phyloP scores from a whole-genome alignment of 192 early-diverging fungal species.

The Coemansia sp. region DNA sequence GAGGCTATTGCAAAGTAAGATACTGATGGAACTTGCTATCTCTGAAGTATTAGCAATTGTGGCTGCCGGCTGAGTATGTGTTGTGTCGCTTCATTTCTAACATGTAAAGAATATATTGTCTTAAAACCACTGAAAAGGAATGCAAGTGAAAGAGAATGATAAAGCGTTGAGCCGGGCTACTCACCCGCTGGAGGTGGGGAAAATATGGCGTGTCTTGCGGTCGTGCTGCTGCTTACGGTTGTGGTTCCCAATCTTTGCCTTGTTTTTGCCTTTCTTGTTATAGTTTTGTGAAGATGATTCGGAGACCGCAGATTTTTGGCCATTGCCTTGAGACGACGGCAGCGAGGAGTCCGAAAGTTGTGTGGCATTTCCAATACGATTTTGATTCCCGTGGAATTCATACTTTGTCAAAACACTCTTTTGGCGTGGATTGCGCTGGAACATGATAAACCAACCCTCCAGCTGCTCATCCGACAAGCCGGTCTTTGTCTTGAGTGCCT shows the following conservation, averaged over 20 bases:
- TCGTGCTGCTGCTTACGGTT: conserved; percentile 72
- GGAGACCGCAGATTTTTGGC: not conserved
- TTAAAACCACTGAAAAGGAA: too few species aligned
- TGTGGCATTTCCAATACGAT: conserved; percentile 3
- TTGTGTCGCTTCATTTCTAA: not conserved
- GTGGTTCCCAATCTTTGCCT: conserved; percentile 70
- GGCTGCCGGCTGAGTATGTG: too few species aligned
- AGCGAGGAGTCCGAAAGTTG: not conserved
- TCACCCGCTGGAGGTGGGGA: not conserved
- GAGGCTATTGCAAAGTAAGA: conserved; percentile 11
- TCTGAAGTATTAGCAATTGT: too few species aligned
- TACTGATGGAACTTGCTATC: too few species aligned
- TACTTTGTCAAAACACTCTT: conserved; percentile 62
- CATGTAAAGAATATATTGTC: not conserved
- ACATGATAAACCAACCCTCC: conserved; percentile 92
- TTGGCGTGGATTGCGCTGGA: conserved; percentile 73
- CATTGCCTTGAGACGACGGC: not conserved
- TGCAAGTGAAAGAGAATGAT: not conserved
- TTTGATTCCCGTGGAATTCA: conserved; percentile 60
- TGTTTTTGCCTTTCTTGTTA: conserved; percentile 61
- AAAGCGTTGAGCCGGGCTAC: too few species aligned
- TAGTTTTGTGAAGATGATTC: conserved; percentile 21
- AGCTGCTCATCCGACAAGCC: conserved; percentile 87
- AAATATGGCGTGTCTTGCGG: conserved; percentile 63
- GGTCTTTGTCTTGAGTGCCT: conserved; percentile 62